Percentiles rank a stretch among this genome's conserved stretches.
Conservation (phyloP, 1,284 basidiomycete genomes). For the Sphaerobolus stellatus region DNA sequence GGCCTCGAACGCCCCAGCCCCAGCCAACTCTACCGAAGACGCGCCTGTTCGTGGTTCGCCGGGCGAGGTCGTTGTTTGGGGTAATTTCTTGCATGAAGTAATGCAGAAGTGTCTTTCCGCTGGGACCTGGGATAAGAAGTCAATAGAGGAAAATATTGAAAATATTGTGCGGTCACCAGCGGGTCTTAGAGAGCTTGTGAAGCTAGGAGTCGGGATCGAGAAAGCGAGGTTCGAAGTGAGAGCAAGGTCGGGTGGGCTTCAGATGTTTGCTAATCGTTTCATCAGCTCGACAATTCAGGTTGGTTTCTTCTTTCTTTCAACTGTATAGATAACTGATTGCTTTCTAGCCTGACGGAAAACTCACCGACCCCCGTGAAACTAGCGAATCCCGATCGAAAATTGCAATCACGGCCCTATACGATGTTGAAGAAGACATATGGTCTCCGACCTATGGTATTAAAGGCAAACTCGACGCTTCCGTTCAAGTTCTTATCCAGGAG, state of each 20-base stretch:
- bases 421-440: slow-evolving; percentile 97
- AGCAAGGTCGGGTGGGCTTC: slow-evolving; percentile 61
- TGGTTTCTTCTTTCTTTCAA: slow-evolving; percentile 13
- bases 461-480: slow-evolving; percentile 92
- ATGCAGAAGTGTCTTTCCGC: slow-evolving; percentile 74
- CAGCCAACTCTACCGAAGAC: slow-evolving; percentile 19
- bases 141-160: slow-evolving; percentile 57
- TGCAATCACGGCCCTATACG: slow-evolving; percentile 73
- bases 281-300: slow-evolving; percentile 63
- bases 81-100: slow-evolving; percentile 87
- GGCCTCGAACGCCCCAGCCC: slow-evolving; percentile 20
- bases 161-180: slow-evolving; percentile 44
- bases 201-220: slow-evolving; percentile 58
- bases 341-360: slow-evolving; percentile 56
- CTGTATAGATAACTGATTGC: not conserved
- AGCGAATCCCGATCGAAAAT: slow-evolving; percentile 53
- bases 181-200: slow-evolving; percentile 59
- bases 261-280: slow-evolving; percentile 63
- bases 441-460: slow-evolving; percentile 93
- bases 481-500: slow-evolving; percentile 66
- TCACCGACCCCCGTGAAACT: slow-evolving; percentile 61
- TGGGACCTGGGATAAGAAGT: slow-evolving; percentile 58
- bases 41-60: slow-evolving; percentile 43
- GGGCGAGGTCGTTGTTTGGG: slow-evolving; percentile 73
- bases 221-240: slow-evolving; percentile 64